Evolutionary conservation across 345 rosid genomes (phyloP), one percentile per base, ranked within the genome.

Genomic region (Erucastrum elatum): DNA sequence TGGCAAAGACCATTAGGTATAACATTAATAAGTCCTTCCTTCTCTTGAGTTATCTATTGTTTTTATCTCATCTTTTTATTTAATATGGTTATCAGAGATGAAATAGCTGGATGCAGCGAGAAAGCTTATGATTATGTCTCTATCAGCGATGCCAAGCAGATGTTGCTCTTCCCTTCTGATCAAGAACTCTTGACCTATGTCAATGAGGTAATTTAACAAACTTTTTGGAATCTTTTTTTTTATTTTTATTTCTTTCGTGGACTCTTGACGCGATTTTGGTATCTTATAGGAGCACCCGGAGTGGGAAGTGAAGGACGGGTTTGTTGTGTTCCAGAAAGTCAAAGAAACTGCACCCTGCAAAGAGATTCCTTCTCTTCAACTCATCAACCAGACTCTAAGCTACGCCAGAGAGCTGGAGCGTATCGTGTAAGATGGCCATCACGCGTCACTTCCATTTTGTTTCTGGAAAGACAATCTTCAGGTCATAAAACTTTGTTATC

Each of bases 101-200:
- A 96, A 81, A 93, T 96, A 81, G 90, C 98, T 72, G 98, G 99
- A 76, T 96, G 99, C 88, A 93, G 96, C 61, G 99, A 96, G 91
- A 96, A 91, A 87, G 98, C 99, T 53, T 93, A 91, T 69, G 97
- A 93, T 85, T 87, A 83, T 82, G 89, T 96, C 76, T 90, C 96
- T 13, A 44, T 93, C 13, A 83, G 46, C 15, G 90, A 93, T 83
- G 94, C 94, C 29, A 71, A 82, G 8, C 35, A 89, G 79, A 91
- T 90, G 88, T 79, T 95, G 74, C 86, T 95, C 41, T 95, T 87
- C 87, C 68, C 94, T 51, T 87, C 92, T 12, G 98, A 93, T 76
- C 76, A 86, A 31, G 92, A 95, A 70, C 89, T 93, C 65, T 64
- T 87, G 66, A 80, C 87, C 62, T 95, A 92, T 76, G 84, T 89